Base-by-base conservation (phyloP, 139 green algal species). In the Chlorella vulgaris region DNA sequence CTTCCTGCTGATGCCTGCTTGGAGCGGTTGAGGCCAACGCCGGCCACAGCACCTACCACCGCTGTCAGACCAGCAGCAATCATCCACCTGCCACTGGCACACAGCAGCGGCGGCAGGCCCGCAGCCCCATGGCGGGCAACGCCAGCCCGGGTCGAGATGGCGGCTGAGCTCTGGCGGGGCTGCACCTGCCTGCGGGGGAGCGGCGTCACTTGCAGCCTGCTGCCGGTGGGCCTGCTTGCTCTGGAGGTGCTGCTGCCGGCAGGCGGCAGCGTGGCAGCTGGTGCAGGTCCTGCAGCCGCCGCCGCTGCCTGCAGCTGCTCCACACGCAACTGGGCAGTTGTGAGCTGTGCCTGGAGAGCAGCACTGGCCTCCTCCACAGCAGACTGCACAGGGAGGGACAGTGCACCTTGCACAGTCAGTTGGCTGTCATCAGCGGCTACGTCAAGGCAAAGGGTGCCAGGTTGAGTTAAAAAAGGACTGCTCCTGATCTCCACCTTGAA, bases 41-140 rank as follows among this genome's bases (percentile, higher is more conserved):
- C 60, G 1, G 26, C 74, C 3, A 58, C 74, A 6, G 18, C 24
- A 38, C 58, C 58, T 36, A 80, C 28, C 58, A 70, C 26, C 1
- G 4, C 74, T n/a, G 40, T 39, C 28, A 62, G 50, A n/a, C 74
- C 74, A 15, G 39, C 74, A 7, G 55, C 55, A 40, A 80, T 26
- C 35, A 58, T 58, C 74, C 74, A 80, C 74, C 70, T 80, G 74
- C 74, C 58, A 8, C n/a, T n/a, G n/a, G 58, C 74, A 19, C 55
- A 50, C 29, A 80, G 61, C 58, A 80, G 7, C 4, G 61, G 74
- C 2, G 74, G 74, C 74, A 70, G 8, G 58, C 74, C 74, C 19
- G n/a, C 58, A 10, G 38, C 38, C 58, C 38, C 24, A 18, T 13
- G 36, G 2, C 15, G 35, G 5, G 21, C 71, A 8, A 29, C 2